A percentile compares a stretch with the other conserved stretches of the same genome.
Conservation (phyloP, 306 rosid species). For the Ormosia emarginata region DNA sequence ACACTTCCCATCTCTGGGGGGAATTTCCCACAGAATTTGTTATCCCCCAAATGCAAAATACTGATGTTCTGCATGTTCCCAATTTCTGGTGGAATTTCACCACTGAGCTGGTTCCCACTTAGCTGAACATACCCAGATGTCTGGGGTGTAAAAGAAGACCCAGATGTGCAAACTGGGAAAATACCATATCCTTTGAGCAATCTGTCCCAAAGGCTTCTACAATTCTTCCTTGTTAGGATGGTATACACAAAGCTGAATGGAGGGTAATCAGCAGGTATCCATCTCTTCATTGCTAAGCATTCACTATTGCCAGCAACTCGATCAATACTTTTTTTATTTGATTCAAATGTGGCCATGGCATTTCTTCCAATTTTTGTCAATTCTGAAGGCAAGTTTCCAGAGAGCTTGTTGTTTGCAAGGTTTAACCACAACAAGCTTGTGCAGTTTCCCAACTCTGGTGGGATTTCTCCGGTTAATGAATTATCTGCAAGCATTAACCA, state of each 20-base stretch:
- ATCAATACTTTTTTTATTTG: constrained; percentile 16
- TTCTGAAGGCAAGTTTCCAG: constrained; percentile 66
- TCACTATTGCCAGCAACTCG: constrained; percentile 73
- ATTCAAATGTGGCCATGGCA: constrained; percentile 58
- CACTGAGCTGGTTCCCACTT: constrained; percentile 61
- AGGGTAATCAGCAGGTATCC: constrained; percentile 97
- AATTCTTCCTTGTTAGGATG: constrained; percentile 76
- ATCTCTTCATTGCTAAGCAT: constrained; percentile 83
- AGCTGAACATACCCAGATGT: constrained; percentile 88
- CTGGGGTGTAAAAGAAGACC: constrained; percentile 38
- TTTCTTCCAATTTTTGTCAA: constrained; percentile 60
- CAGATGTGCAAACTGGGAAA: constrained; percentile 49
- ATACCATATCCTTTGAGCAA: constrained; percentile 74
- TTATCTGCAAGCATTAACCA: constrained; percentile 96
- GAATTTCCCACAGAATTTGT: constrained; percentile 57
- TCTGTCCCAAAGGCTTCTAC: constrained; percentile 76
- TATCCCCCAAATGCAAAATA: constrained; percentile 69
- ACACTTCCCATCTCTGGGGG: constrained; percentile 58
- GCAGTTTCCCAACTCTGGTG: constrained; percentile 72
- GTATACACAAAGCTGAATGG: constrained; percentile 80
- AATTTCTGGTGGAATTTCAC: constrained; percentile 65
- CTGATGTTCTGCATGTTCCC: constrained; percentile 66
- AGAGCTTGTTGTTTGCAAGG: constrained; percentile 78
- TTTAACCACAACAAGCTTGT: constrained; percentile 86
- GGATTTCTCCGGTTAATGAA: constrained; percentile 64